Evolutionary conservation across 805 yeast species (phyloP), one percentile per base, ranked within the genome.

Genomic region (Candida sonorensis): DNA sequence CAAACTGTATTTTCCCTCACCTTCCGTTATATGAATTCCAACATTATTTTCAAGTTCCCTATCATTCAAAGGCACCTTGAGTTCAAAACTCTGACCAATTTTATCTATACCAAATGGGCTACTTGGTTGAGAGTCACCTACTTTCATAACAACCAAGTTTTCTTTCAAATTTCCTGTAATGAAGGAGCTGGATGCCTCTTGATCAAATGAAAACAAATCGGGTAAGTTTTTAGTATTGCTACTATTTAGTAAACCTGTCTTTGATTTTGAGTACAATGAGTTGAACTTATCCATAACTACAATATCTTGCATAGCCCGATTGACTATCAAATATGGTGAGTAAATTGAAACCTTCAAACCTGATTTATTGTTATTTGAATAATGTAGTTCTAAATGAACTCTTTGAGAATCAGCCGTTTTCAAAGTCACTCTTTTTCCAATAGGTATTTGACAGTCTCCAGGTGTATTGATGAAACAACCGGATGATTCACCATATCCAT

Each of bases 91-190:
- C 42, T 87, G 90, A 0, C 98, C 98, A 34, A 90, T 70, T 4
- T 95, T 94, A 51, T 88, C 96, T 47, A 92, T 77, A 51, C 94
- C 79, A 29, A 85, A 63, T 2, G 85, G 83, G 1, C 64, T 53
- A 42, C 95, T 81, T 72, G 83, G 72, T 6, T 66, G 64, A 0
- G 95, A 80, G 34, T 81, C 83, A 1, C 72, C 81, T 14, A 84
- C 66, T 38, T 71, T 69, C 6, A 88, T 46, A 17, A 69, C 48
- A 0, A 88, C 94, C 36, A 94, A 65, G 45, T 81, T 79, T 26
- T 67, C 70, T 17, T 77, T 69, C 14, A 54, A 39, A 27, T 51
- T 53, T 7, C 57, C 57, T n/a, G 48, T 38, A 14, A 54, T 40
- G 14, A 53, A 33, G 2, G 40, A 33, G 30, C 74, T 79, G 9